Evolutionary conservation across 2,329 filamentous ascomycete species (phyloP).

Genomic region (Colletotrichum ledebouriae): DNA sequence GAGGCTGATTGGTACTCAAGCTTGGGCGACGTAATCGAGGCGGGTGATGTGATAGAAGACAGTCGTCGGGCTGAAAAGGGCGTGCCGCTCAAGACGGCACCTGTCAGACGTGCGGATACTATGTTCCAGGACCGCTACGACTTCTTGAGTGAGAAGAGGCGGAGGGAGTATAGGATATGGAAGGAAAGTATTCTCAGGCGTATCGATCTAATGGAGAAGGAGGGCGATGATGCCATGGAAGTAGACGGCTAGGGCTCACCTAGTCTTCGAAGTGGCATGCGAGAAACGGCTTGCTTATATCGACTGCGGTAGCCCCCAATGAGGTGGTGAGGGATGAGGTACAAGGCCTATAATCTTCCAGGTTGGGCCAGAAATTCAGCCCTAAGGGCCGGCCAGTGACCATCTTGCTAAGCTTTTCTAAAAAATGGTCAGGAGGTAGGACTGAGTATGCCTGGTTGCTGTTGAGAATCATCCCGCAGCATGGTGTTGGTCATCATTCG

Average conservation of each 20-base stretch:
- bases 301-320: too few relatives aligned
- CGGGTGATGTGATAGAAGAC: slow-evolving; percentile 41
- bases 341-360: too few relatives aligned
- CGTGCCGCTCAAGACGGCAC: slow-evolving; percentile 50
- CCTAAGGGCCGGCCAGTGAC: too few relatives aligned
- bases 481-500: too few relatives aligned
- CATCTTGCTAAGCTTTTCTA: too few relatives aligned
- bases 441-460: too few relatives aligned
- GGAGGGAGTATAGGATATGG: slow-evolving; percentile 74
- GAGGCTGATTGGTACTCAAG: slow-evolving; percentile 73
- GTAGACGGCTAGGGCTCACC: slow-evolving; percentile 46
- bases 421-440: too few relatives aligned
- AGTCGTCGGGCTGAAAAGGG: slow-evolving; percentile 44
- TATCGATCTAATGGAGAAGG: slow-evolving; percentile 63
- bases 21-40: slow-evolving; percentile 67
- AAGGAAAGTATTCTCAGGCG: slow-evolving; percentile 69
- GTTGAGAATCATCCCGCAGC: too few relatives aligned
- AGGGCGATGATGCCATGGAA: slow-evolving; percentile 51
- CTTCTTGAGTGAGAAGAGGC: slow-evolving; percentile 74
- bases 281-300: too few relatives aligned
- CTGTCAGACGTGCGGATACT: slow-evolving; percentile 68
- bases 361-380: too few relatives aligned
- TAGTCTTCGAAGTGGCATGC: too few relatives aligned
- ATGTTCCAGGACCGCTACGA: slow-evolving; percentile 85
- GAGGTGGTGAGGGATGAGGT: too few relatives aligned